These are phyloP conservation scores for Chrysoporthe cubensis DNA, from an alignment of 2,329 filamentous ascomycete genomes.

Conservation along the genomic window DNA sequence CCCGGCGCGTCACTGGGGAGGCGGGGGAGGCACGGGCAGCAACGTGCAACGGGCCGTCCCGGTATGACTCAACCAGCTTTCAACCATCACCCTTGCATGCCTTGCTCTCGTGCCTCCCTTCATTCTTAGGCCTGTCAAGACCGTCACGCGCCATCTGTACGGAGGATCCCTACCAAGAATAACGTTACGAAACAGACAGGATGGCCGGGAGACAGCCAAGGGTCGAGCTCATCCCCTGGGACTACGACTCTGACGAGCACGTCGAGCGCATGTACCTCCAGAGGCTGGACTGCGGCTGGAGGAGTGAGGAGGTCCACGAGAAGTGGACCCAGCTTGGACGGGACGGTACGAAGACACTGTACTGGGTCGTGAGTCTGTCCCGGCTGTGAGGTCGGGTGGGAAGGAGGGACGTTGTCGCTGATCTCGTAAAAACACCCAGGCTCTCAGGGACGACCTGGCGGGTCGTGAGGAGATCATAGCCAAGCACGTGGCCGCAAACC, in stretches of 20 bases:
- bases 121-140: too few species aligned
- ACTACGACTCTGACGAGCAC: slow-evolving; percentile 45
- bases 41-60: too few species aligned
- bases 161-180: too few species aligned
- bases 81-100: not conserved
- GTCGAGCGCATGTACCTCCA: slow-evolving; percentile 46
- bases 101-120: too few species aligned
- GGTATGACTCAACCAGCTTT: not conserved
- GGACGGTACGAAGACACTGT: slow-evolving; percentile 42
- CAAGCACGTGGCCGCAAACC: slow-evolving; percentile 37
- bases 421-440: slow-evolving; percentile 30
- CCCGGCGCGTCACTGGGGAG: too few species aligned
- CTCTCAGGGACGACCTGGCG: slow-evolving; percentile 37
- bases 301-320: slow-evolving; percentile 40
- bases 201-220: slow-evolving; percentile 26
- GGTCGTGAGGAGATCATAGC: slow-evolving; percentile 37
- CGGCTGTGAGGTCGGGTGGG: not conserved
- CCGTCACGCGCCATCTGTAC: too few species aligned
- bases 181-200: not conserved
- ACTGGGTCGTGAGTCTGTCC: slow-evolving; percentile 44
- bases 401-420: not conserved
- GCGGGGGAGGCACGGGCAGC: not conserved
- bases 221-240: slow-evolving; percentile 49
- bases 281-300: slow-evolving; percentile 51
- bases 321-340: slow-evolving; percentile 41